These are phyloP conservation scores for Fraxinus ornus DNA, from an alignment of 305 asterid species.

Conservation along the genomic window DNA sequence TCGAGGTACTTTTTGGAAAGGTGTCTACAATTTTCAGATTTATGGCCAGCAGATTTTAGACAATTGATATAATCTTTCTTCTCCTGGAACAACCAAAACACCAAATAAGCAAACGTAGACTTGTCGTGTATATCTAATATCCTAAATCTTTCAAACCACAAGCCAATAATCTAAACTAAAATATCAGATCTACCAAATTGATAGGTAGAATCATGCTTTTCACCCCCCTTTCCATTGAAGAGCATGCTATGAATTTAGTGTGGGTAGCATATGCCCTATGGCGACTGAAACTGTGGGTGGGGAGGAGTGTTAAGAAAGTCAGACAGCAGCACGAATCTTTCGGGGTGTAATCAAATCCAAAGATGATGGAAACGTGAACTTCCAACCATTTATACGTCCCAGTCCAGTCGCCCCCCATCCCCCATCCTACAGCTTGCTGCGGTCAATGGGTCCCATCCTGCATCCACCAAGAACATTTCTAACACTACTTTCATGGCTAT, in stretches of 20 bases:
- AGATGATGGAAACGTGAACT: not conserved
- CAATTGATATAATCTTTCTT: conserved; percentile 81
- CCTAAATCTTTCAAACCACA: conserved; percentile 3
- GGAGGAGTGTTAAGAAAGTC: not conserved
- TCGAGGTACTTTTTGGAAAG: conserved; percentile 80
- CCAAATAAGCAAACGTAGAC: conserved; percentile 18
- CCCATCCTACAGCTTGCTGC: not conserved
- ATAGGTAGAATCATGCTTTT: not conserved
- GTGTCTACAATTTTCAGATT: conserved; percentile 72
- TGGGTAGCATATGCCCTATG: not conserved
- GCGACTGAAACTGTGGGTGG: no score
- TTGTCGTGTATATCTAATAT: not conserved
- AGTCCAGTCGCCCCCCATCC: not conserved
- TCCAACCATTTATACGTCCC: not conserved
- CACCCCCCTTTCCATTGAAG: not conserved
- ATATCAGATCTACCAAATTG: not conserved
- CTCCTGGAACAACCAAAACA: conserved; percentile 55
- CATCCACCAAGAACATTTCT: not conserved
- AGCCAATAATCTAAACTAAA: not conserved
- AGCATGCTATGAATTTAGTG: not conserved
- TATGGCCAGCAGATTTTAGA: conserved; percentile 68
- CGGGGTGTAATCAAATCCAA: not conserved
- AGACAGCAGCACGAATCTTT: not conserved
- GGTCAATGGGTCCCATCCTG: not conserved
- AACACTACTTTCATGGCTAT: not conserved